Evolutionary conservation across 1,139 yeast genomes (phyloP), one percentile per base, ranked within the genome.

Genomic region (Sugiyamaella pinicola): DNA sequence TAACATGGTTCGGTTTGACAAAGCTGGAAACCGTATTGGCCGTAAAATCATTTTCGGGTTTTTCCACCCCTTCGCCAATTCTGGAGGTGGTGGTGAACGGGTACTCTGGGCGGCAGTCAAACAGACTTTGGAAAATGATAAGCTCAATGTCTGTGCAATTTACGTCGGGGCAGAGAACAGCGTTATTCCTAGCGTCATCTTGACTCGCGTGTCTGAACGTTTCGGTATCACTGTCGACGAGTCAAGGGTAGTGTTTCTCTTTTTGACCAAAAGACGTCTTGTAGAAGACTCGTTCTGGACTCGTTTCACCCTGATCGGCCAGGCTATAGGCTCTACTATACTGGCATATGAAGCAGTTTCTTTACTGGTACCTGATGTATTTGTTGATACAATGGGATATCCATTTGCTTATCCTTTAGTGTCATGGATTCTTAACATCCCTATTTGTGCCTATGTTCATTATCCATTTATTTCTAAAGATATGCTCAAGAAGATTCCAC

Each of bases 81-180:
- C 96, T 45, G 96, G 96, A 37, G 99, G 99, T 17, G 99, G 99
- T 37, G 99, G 99, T 21, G 99, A 95, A 69, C 80, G 95, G 49
- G 99, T 95, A 0, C 75, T 95, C 44, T 95, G 99, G 99, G 90
- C 88, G 53, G 96, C 97, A 0, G 88, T 93, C 5, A 78, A 81
- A 60, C 78, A 85, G 22, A 87, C 96, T 0, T 73, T 91, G 56
- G 63, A 69, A 9, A 73, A 76, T 35, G 76, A 78, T 57, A 72
- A 73, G 4, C 68, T 70, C 40, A 82, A 83, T 61, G 72, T 87
- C n/a, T 88, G 81, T 8, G 84, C 82, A 3, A 75, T 95, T 7
- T 95, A 93, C 67, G 86, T 96, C 19, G 88, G 89, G 18, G 86
- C 84, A 59, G 64, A 67, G 5, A 47, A 53, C 24, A 84, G 78